A percentile compares a stretch with the other conserved stretches of the same genome.
phyloP scores from a whole-genome alignment of 768 basidiomycete genomes.

The Lentinula sp. region DNA sequence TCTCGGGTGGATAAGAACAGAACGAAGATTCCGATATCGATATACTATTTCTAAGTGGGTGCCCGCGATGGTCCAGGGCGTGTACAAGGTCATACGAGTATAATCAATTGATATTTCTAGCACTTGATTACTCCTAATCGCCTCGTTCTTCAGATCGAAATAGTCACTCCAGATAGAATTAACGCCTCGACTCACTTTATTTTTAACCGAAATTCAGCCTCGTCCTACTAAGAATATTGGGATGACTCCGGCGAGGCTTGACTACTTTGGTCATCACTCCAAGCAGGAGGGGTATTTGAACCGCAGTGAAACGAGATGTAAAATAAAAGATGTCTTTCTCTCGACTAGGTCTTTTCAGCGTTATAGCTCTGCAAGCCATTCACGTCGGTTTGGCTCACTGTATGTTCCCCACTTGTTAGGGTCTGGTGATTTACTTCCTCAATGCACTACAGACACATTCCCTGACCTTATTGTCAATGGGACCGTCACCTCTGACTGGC shows the following conservation, averaged over 20 bases:
- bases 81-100: neutral
- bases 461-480: constrained; percentile 6
- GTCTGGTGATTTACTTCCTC: neutral
- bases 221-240: neutral
- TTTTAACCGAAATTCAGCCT: neutral
- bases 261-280: neutral
- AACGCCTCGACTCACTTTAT: neutral
- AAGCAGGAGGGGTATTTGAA: neutral
- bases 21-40: neutral
- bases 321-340: neutral
- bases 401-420: neutral
- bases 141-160: neutral
- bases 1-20: neutral
- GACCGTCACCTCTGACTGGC: constrained; percentile 22
- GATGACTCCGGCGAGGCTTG: too few relatives aligned
- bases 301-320: neutral
- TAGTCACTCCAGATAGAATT: neutral
- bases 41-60: neutral
- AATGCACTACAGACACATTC: neutral
- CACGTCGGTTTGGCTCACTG: neutral
- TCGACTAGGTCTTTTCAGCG: neutral
- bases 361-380: neutral
- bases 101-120: neutral
- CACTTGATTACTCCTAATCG: neutral
- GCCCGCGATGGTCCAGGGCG: too few relatives aligned